phyloP scores from a whole-genome alignment of 345 rosid species.

The Noccaea bulbosa region DNA sequence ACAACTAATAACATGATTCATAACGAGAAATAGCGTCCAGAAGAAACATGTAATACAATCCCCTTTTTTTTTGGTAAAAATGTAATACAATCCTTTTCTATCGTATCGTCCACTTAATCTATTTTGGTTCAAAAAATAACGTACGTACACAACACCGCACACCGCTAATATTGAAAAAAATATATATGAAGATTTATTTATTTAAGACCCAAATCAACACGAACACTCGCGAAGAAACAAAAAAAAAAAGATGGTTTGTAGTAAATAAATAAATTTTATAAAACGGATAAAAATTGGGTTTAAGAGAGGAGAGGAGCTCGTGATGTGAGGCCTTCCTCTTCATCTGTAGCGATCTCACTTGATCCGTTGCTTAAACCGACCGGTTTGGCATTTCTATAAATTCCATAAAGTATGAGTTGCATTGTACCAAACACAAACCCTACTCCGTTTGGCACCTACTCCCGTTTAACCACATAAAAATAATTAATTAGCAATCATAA shows the following conservation, averaged over 20 bases:
- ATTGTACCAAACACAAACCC: constrained; percentile 68
- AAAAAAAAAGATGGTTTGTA: constrained; percentile 3
- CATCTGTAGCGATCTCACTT: constrained; percentile 29
- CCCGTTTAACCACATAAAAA: constrained; percentile 5
- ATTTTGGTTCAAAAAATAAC: background rate
- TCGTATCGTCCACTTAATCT: background rate
- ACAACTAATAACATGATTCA: background rate
- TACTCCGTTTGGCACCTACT: constrained; percentile 69
- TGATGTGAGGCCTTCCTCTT: constrained; percentile 38
- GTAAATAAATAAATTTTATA: background rate
- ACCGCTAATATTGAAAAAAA: constrained; percentile 9
- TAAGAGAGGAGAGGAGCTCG: constrained; percentile 42
- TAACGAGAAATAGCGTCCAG: background rate
- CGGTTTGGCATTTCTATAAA: constrained; percentile 56
- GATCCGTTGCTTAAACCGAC: constrained; percentile 22
- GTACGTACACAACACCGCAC: constrained; percentile 3
- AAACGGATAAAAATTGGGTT: background rate
- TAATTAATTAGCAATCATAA: background rate
- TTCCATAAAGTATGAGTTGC: constrained; percentile 62
- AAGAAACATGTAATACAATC: background rate
- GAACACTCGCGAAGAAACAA: background rate
- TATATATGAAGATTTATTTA: background rate
- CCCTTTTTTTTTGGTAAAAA: too few relatives aligned
- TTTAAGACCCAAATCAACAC: background rate
- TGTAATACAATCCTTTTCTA: background rate